Conservation (phyloP, 108 stramenopile genomes). For the Nannochloropsis salina region DNA sequence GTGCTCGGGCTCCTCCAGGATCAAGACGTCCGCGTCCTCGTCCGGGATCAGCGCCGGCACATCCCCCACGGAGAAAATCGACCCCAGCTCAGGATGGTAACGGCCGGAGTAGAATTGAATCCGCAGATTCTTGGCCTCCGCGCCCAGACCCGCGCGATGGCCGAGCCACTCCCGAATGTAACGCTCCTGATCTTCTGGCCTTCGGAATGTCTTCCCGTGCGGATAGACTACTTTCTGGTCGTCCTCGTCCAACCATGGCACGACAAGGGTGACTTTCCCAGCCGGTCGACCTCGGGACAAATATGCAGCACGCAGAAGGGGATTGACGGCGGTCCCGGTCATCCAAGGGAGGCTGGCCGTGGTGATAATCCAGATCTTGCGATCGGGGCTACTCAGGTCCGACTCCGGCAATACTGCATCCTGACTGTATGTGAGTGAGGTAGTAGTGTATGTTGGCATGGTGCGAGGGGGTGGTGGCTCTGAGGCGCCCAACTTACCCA, state of each 20-base stretch:
- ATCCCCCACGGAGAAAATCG: slow-evolving; percentile 80
- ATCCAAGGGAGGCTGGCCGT: slow-evolving; percentile 69
- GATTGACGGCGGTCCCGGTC: slow-evolving; percentile 69
- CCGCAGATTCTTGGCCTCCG: slow-evolving; percentile 44
- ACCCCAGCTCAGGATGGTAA: slow-evolving; percentile 65
- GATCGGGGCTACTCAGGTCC: slow-evolving; percentile 41
- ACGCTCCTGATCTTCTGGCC: slow-evolving; percentile 46
- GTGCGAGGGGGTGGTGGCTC: not conserved
- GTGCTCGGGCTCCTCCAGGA: slow-evolving; percentile 92
- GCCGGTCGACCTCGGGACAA: slow-evolving; percentile 42
- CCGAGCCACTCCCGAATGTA: slow-evolving; percentile 53
- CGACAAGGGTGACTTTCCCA: slow-evolving; percentile 48
- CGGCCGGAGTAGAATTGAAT: slow-evolving; percentile 65
- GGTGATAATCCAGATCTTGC: slow-evolving; percentile 57
- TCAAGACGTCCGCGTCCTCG: slow-evolving; percentile 68
- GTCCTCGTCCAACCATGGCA: slow-evolving; percentile 44
- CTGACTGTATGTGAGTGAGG: not conserved
- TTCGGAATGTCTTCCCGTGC: slow-evolving; percentile 33
- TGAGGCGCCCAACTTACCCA: not conserved
- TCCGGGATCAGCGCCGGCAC: slow-evolving; percentile 62
- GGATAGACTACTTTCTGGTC: slow-evolving; percentile 52
- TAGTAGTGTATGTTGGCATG: not conserved
- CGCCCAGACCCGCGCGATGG: slow-evolving; percentile 30
- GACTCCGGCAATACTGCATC: slow-evolving; percentile 42
- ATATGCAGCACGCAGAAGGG: slow-evolving; percentile 63